Conservation (phyloP, 495 filamentous ascomycete species). For the Articulospora tetracladia region DNA sequence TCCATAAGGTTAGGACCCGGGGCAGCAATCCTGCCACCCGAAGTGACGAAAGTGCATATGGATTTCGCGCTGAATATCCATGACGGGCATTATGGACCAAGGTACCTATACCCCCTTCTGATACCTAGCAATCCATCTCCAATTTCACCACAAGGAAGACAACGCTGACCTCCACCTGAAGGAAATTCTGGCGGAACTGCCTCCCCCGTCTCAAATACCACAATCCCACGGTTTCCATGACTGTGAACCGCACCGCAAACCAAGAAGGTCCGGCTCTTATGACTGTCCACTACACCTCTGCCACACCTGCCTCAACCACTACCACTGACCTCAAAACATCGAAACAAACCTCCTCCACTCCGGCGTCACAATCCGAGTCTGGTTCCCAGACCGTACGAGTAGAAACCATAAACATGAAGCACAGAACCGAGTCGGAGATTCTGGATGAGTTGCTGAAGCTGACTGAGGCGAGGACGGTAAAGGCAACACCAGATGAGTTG, state of each 20-base stretch:
- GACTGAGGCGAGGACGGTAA: conserved; percentile 62
- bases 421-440: conserved; percentile 59
- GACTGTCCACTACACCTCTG: conserved; percentile 66
- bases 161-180: conserved; percentile 25
- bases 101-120: conserved; percentile 38
- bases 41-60: conserved; percentile 80
- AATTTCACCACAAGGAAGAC: background rate
- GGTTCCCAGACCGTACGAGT: conserved; percentile 6
- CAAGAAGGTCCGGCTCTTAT: conserved; percentile 59
- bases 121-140: background rate
- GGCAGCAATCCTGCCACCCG: conserved; percentile 72
- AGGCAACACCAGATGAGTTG: conserved; percentile 57
- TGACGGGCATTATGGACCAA: conserved; percentile 74
- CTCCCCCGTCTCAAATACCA: conserved; percentile 89
- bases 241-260: conserved; percentile 62
- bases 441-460: conserved; percentile 60
- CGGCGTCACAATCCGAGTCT: conserved; percentile 30
- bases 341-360: conserved; percentile 27
- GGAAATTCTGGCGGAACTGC: conserved; percentile 82
- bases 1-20: conserved; percentile 72
- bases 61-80: conserved; percentile 66
- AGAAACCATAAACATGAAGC: conserved; percentile 60
- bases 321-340: conserved; percentile 17
- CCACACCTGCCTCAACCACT: conserved; percentile 24
- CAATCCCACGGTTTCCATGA: conserved; percentile 82